These are phyloP conservation scores for Phytopythium delawarense DNA, from an alignment of 352 stramenopile species.

Conservation along the genomic window DNA sequence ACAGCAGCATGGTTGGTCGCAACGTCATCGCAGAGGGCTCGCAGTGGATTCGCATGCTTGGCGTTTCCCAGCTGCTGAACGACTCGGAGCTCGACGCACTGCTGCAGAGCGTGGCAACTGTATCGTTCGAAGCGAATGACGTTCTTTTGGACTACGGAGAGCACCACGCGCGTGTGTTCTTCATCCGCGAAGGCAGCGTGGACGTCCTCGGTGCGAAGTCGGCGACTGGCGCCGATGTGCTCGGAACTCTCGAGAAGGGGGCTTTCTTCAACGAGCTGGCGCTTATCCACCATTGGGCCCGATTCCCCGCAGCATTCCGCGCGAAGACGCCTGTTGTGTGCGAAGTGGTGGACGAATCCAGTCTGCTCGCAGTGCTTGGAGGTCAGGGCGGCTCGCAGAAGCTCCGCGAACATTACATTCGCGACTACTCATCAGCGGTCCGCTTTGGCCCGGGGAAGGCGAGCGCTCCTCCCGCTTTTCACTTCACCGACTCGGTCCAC, in stretches of 20 bases:
- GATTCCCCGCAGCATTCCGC: slow-evolving; percentile 33
- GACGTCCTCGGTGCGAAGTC: slow-evolving; percentile 40
- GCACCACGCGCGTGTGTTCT: slow-evolving; percentile 35
- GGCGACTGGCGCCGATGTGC: slow-evolving; percentile 27
- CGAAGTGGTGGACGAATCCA: slow-evolving; percentile 32
- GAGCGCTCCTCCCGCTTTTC: slow-evolving; percentile 1
- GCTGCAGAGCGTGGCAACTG: slow-evolving; percentile 8
- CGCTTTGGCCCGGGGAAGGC: background rate
- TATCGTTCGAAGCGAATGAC: slow-evolving; percentile 13
- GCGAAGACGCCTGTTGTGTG: slow-evolving; percentile 30
- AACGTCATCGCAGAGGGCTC: background rate
- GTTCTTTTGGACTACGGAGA: slow-evolving; percentile 45
- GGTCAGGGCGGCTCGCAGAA: slow-evolving; percentile 14
- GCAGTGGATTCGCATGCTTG: slow-evolving; percentile 20
- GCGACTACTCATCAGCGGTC: slow-evolving; percentile 7
- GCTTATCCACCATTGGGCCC: slow-evolving; percentile 42
- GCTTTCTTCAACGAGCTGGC: slow-evolving; percentile 53
- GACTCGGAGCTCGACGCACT: slow-evolving; percentile 11
- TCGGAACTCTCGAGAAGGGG: slow-evolving; percentile 21
- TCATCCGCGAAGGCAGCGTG: slow-evolving; percentile 36
- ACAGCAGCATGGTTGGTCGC: slow-evolving; percentile 2
- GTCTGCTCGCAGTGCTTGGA: slow-evolving; percentile 32
- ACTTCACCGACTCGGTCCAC: slow-evolving; percentile 30
- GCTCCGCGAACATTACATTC: slow-evolving; percentile 40
- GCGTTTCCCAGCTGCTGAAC: slow-evolving; percentile 7